These are phyloP conservation scores for Gaeumannomyces sp. DNA, from an alignment of 2,329 filamentous ascomycete genomes.

Conservation along the genomic window DNA sequence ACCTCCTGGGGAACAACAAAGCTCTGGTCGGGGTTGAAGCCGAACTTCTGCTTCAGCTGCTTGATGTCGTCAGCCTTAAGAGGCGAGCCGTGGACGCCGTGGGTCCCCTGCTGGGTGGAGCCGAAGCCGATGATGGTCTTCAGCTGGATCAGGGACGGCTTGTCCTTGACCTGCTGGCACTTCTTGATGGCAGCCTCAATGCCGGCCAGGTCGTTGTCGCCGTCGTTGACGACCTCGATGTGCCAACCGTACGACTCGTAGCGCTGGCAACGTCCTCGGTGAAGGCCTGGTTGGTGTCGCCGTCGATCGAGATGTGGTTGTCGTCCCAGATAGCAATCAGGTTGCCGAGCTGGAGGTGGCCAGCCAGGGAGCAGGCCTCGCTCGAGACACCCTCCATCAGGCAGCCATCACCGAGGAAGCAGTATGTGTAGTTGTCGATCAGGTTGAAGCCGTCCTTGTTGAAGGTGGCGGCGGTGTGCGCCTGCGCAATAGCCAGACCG, in stretches of 20 bases:
- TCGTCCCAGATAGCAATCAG: conserved; percentile 96
- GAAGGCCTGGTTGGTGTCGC: conserved; percentile 92
- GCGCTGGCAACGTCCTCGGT: conserved; percentile 90
- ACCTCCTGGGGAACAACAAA: conserved; percentile 94
- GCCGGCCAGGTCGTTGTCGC: conserved; percentile 77
- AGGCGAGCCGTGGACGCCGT: conserved; percentile 91
- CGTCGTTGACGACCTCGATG: conserved; percentile 73
- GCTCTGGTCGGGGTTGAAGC: conserved; percentile 89
- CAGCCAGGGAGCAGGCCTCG: conserved; percentile 87
- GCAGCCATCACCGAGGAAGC: conserved; percentile 96
- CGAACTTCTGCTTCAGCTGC: conserved; percentile 90
- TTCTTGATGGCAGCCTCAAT: conserved; percentile 86
- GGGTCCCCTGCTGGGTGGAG: conserved; percentile 86
- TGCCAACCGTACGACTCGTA: conserved; percentile 99
- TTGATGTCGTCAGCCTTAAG: conserved; percentile 92
- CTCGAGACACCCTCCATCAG: conserved; percentile 96
- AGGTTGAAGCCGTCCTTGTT: conserved; percentile 94
- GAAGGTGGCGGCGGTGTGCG: conserved; percentile 83
- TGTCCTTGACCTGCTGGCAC: conserved; percentile 84
- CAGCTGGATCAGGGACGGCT: conserved; percentile 95
- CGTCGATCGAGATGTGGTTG: conserved; percentile 95
- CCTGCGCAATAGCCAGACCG: conserved; percentile 94
- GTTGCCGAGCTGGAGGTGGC: conserved; percentile 96
- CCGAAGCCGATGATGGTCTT: conserved; percentile 97
- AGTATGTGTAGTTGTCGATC: conserved; percentile 94